These are phyloP conservation scores for Beauveria brongniartii DNA, from an alignment of 2,329 filamentous ascomycete genomes.

Conservation along the genomic window DNA sequence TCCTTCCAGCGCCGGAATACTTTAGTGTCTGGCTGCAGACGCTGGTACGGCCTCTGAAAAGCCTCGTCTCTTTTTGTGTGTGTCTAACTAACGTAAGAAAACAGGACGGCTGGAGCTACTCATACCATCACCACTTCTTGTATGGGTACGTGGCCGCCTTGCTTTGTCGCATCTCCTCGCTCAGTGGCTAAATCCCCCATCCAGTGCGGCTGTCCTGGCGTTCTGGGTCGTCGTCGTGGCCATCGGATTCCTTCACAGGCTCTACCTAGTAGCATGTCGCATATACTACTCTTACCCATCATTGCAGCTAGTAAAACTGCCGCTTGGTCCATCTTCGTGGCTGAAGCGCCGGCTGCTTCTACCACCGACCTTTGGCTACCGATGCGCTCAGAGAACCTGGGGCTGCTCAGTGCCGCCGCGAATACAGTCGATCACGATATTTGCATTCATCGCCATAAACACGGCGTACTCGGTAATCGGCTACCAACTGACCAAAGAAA, in stretches of 20 bases:
- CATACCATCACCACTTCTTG: neutral
- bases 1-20: neutral
- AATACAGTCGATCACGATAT: conserved; percentile 32
- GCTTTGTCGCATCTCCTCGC: neutral
- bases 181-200: neutral
- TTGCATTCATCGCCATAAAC: conserved; percentile 23
- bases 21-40: neutral
- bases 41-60: neutral
- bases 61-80: neutral
- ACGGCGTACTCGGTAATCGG: neutral
- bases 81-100: neutral
- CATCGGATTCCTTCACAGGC: neutral
- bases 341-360: conserved; percentile 26
- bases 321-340: conserved; percentile 16
- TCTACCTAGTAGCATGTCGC: neutral
- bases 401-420: conserved; percentile 37
- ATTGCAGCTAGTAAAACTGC: neutral
- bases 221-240: conserved; percentile 4
- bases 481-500: neutral
- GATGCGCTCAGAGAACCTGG: conserved; percentile 34
- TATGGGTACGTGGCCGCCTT: neutral
- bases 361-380: conserved; percentile 36
- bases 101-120: neutral
- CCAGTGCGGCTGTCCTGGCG: neutral
- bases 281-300: neutral